These are phyloP conservation scores for Endogone sp. DNA, from an alignment of 192 early-diverging fungal species.

Conservation along the genomic window DNA sequence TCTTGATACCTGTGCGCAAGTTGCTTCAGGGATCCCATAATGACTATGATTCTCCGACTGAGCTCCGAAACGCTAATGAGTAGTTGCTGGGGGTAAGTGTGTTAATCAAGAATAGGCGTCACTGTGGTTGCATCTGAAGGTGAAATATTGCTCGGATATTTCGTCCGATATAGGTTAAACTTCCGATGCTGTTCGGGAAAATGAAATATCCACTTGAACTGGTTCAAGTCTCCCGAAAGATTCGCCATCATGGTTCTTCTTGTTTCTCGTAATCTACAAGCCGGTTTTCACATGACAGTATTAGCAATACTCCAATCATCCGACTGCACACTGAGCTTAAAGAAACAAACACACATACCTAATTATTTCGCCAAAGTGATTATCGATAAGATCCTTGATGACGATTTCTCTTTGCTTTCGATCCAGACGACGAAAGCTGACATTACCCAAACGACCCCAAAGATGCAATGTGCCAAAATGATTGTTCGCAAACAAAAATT, in stretches of 20 bases:
- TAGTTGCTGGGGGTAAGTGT: too few species aligned
- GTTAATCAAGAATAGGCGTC: too few species aligned
- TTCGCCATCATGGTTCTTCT: not conserved
- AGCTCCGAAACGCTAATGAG: too few species aligned
- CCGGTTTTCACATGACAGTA: too few species aligned
- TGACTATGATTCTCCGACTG: too few species aligned
- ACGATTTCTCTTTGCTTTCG: not conserved
- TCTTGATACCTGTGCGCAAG: too few species aligned
- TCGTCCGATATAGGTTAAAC: too few species aligned
- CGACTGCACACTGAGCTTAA: not conserved
- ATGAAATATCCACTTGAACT: not conserved
- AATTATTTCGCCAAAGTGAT: not conserved
- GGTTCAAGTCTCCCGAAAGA: not conserved
- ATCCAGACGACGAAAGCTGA: not conserved
- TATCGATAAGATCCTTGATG: not conserved
- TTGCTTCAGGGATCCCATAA: too few species aligned
- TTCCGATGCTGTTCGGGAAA: too few species aligned
- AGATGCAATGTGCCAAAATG: not conserved
- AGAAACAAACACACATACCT: not conserved
- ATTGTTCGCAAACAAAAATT: not conserved
- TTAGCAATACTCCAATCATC: not conserved
- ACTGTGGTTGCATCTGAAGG: too few species aligned
- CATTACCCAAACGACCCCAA: not conserved
- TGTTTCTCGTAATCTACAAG: not conserved
- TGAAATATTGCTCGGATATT: too few species aligned